These are phyloP conservation scores for Cynara cardunculus DNA, from an alignment of 129 eudicot genomes.

Conservation along the genomic window DNA sequence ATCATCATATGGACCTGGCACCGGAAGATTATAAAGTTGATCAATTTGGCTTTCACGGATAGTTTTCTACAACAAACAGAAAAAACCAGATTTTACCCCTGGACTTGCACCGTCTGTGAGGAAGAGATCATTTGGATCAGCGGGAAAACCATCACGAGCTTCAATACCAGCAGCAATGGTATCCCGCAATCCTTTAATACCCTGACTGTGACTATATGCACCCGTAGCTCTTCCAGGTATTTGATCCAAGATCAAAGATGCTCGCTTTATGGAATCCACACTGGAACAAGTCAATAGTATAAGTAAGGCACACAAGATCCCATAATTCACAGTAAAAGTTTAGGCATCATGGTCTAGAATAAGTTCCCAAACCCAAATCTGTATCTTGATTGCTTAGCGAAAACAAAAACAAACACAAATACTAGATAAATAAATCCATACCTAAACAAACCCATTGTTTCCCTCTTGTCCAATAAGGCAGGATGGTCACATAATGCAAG, in stretches of 20 bases:
- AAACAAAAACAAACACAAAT: not conserved
- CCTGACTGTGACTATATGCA: conserved; percentile 99
- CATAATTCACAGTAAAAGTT: too few species aligned
- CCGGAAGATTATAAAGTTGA: not conserved
- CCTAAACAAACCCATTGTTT: conserved; percentile 83
- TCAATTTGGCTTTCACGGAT: not conserved
- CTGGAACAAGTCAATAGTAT: conserved; percentile 30
- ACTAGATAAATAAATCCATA: conserved; percentile 13
- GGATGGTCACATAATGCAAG: conserved; percentile 98
- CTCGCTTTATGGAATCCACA: conserved; percentile 78
- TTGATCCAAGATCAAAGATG: conserved; percentile 73
- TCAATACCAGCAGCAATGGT: conserved; percentile 88
- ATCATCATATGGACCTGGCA: conserved; percentile 97
- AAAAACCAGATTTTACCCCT: conserved; percentile 40
- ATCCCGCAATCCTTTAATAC: conserved; percentile 87
- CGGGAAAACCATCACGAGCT: conserved; percentile 94
- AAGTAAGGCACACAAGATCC: not conserved
- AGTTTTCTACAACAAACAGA: not conserved
- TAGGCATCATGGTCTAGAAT: too few species aligned
- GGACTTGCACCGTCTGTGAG: conserved; percentile 98
- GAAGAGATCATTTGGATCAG: conserved; percentile 85
- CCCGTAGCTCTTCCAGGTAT: conserved; percentile 97
- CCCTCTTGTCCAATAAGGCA: conserved; percentile 66
- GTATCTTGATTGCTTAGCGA: not conserved
- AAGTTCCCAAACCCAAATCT: not conserved